Evolutionary conservation across 345 rosid species (phyloP), one percentile per base, ranked within the genome.

Genomic region (Cardamine occulta): DNA sequence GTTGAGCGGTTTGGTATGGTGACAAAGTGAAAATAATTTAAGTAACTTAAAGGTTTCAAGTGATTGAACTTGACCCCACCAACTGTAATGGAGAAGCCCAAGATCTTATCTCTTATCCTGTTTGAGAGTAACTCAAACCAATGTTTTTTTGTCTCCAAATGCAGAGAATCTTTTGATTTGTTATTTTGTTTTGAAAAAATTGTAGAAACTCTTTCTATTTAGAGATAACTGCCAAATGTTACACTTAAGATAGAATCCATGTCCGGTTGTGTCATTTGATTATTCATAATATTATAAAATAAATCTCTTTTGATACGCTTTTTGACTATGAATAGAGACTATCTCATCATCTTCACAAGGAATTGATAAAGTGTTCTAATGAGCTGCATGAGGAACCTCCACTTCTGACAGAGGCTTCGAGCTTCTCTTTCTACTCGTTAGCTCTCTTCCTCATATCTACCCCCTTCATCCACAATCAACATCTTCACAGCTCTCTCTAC

Each of bases 361-460:
- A 63, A 9, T 48, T 57, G 13, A 47, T 68, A 39, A 79, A 68
- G 24, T 63, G 7, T 1, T 70, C 65, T 28, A 65, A 37, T 53
- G 80, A 81, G 61, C 35, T 72, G 40, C 62, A 63, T 34, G 84
- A 78, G 17, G 80, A 74, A 21, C 84, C 84, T 31, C 66, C 74
- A 23, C 28, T 62, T 23, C 28, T 24, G 1, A 24, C 65, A 23
- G 72, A 62, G 58, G 49, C 48, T 72, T 64, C 37, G 1, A 80
- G 28, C 53, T 65, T 78, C 54, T 75, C 76, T 52, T 83, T 80
- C 72, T 80, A 54, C 12, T 45, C 24, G 0, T 6, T 37, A 4
- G 57, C 82, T 44, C 76, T 80, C 59, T 78, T 63, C 77, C 82
- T 80, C 68, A 80, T 83, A 2, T 74, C 74, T 31, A 8, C 76